Percentiles rank a stretch among this genome's conserved stretches.
Conservation (phyloP, 1,284 basidiomycete species). For the Ustilago bromivora region DNA sequence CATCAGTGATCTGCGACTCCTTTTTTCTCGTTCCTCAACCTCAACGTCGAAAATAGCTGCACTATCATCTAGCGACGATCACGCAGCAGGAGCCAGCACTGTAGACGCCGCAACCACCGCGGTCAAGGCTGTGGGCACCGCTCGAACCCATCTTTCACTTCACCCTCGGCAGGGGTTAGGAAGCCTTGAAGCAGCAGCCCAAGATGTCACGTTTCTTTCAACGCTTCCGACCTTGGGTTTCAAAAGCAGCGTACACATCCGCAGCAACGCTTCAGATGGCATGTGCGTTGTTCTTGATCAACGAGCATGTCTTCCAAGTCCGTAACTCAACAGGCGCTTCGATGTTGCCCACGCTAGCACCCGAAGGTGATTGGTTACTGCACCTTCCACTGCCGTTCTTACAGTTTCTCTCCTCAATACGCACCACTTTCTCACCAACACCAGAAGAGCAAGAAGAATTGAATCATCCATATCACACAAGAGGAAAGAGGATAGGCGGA, state of each 20-base stretch:
- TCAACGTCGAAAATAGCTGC: not conserved
- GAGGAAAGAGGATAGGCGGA: slow-evolving; percentile 14
- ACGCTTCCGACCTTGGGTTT: slow-evolving; percentile 15
- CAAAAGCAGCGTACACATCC: slow-evolving; percentile 24
- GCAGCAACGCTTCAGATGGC: slow-evolving; percentile 41
- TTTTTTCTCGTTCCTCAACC: not conserved
- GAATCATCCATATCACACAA: slow-evolving; percentile 10
- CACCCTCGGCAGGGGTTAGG: not conserved
- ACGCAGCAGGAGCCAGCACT: no score
- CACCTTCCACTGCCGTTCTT: slow-evolving; percentile 55
- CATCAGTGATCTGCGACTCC: slow-evolving; percentile 7
- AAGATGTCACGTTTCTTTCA: slow-evolving; percentile 15
- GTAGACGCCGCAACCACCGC: no score
- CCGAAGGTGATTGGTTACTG: slow-evolving; percentile 57
- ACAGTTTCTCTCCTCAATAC: slow-evolving; percentile 11
- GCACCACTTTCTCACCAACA: not conserved
- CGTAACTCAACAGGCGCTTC: slow-evolving; percentile 58
- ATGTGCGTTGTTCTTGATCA: slow-evolving; percentile 52
- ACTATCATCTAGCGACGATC: no score
- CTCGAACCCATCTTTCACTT: not conserved
- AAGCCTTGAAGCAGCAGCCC: not conserved
- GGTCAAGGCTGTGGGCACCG: no score
- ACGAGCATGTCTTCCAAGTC: slow-evolving; percentile 58
- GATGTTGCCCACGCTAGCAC: slow-evolving; percentile 66
- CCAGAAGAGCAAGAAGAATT: not conserved